phyloP scores from a whole-genome alignment of 106 monocot species.

The Chionographis japonica region DNA sequence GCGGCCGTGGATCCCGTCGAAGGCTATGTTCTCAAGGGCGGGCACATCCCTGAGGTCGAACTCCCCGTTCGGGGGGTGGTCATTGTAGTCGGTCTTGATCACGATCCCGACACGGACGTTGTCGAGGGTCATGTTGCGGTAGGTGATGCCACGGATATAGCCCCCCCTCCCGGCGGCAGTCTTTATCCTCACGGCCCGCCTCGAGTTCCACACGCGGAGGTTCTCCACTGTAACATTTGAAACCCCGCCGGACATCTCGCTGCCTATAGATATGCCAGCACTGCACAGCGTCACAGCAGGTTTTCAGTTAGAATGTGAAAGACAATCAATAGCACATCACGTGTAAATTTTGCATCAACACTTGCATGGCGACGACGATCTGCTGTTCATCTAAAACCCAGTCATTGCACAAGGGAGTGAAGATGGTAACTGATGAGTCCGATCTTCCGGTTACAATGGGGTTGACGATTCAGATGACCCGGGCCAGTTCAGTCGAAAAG shows the following conservation, averaged over 20 bases:
- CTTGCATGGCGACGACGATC: too few species aligned
- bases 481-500: too few species aligned
- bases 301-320: neutral
- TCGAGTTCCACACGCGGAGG: conserved; percentile 54
- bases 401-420: too few species aligned
- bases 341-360: too few species aligned
- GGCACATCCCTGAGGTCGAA: conserved; percentile 51
- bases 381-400: too few species aligned
- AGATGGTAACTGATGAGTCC: too few species aligned
- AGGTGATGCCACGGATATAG: conserved; percentile 54
- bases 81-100: conserved; percentile 79
- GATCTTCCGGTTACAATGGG: too few species aligned
- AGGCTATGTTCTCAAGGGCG: conserved; percentile 30
- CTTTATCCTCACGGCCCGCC: conserved; percentile 65
- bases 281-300: conserved; percentile 17
- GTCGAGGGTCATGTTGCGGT: conserved; percentile 66
- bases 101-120: conserved; percentile 73
- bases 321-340: too few species aligned
- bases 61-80: conserved; percentile 51
- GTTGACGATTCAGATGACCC: too few species aligned
- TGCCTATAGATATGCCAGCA: conserved; percentile 88
- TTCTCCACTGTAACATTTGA: conserved; percentile 65
- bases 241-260: conserved; percentile 96
- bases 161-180: conserved; percentile 75
- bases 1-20: conserved; percentile 39